Evolutionary conservation across 2,329 filamentous ascomycete species (phyloP).

Genomic region (Grosmannia penicillata): DNA sequence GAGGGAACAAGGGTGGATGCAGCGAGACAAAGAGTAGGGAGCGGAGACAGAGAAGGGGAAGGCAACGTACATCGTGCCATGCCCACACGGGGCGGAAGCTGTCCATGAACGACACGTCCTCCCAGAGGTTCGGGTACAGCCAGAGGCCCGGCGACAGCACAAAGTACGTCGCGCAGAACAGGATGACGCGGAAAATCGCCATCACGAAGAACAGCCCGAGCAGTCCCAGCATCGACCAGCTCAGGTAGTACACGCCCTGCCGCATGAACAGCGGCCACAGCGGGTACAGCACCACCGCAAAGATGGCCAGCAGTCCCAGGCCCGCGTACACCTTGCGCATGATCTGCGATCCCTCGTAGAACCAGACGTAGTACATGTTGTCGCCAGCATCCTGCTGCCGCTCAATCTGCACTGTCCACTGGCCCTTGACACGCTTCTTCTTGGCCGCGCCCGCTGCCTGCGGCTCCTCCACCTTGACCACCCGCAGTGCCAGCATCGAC

Average conservation of each 20-base stretch:
- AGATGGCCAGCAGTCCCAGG: constrained; percentile 69
- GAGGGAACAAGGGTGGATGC: neutral
- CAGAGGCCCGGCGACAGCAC: constrained; percentile 75
- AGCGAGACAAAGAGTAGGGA: constrained; percentile 1
- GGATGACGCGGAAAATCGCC: constrained; percentile 89
- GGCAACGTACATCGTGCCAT: constrained; percentile 74
- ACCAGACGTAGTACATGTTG: constrained; percentile 90
- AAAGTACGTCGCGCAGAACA: constrained; percentile 90
- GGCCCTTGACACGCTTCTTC: constrained; percentile 82
- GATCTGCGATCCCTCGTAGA: constrained; percentile 88
- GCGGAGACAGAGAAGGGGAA: neutral
- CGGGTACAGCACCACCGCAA: constrained; percentile 85
- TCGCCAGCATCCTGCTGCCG: constrained; percentile 83
- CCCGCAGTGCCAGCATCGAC: constrained; percentile 83
- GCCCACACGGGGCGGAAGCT: constrained; percentile 94
- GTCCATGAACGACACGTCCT: constrained; percentile 96
- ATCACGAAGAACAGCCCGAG: constrained; percentile 92
- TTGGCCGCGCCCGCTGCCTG: constrained; percentile 20
- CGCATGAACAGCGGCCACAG: constrained; percentile 87
- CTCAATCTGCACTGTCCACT: constrained; percentile 92
- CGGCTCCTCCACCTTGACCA: constrained; percentile 60
- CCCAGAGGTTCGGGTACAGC: constrained; percentile 95
- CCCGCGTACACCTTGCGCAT: constrained; percentile 86
- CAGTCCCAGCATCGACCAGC: constrained; percentile 81
- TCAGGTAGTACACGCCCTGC: constrained; percentile 92